Evolutionary conservation across 345 rosid genomes (phyloP).

Genomic region (Citrus glauca): DNA sequence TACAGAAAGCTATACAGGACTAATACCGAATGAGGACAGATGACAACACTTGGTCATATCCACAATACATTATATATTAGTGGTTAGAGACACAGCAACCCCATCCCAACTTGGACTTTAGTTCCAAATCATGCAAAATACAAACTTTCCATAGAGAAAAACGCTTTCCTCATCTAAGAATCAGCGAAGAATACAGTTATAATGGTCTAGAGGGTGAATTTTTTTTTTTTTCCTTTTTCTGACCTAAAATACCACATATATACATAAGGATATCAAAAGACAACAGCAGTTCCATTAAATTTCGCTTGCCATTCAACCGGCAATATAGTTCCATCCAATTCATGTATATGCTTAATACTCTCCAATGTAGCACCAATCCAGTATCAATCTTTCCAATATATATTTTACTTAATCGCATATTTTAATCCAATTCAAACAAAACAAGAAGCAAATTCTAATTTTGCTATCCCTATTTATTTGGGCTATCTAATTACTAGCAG

Average conservation of each 20-base stretch:
- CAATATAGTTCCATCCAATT: not conserved
- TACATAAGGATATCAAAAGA: not conserved
- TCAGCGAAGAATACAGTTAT: not conserved
- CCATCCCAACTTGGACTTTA: not conserved
- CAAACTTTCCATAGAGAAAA: not conserved
- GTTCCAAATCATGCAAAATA: not conserved
- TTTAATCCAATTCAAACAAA: not conserved
- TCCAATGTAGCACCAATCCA: not conserved
- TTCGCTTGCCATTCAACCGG: not conserved
- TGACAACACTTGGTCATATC: not conserved
- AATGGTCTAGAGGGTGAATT: not conserved
- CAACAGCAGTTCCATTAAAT: not conserved
- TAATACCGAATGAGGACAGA: no score
- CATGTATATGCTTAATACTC: not conserved
- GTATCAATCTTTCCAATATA: not conserved
- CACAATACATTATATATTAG: not conserved
- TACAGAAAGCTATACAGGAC: not conserved
- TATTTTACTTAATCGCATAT: not conserved
- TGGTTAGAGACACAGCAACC: not conserved
- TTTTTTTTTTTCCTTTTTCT: not conserved
- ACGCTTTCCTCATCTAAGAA: not conserved
- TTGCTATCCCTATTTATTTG: not conserved
- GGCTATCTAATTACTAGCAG: not conserved
- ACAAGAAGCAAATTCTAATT: not conserved
- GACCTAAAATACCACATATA: not conserved